phyloP scores from a whole-genome alignment of 1,284 basidiomycete species.

The Lignosus rhinocerotis region DNA sequence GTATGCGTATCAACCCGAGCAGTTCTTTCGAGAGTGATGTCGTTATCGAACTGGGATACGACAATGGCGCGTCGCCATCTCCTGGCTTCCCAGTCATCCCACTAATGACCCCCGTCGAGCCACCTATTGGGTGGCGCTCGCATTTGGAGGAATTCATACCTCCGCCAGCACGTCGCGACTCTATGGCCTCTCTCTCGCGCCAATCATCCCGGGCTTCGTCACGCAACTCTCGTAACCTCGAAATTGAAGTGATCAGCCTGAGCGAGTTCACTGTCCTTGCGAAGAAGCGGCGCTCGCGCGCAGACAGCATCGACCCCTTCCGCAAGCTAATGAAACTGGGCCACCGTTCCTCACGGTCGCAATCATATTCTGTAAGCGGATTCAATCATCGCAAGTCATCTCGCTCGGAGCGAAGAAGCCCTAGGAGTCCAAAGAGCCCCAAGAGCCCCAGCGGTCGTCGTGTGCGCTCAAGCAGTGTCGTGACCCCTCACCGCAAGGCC shows the following conservation, averaged over 20 bases:
- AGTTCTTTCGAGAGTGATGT: constrained; percentile 7
- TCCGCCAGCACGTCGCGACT: constrained; percentile 17
- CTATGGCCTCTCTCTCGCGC: constrained; percentile 20
- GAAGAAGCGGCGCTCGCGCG: constrained; percentile 23
- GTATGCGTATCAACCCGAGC: constrained; percentile 14
- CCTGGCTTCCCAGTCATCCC: constrained; percentile 15
- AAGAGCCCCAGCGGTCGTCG: background rate
- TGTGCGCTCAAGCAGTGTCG: background rate
- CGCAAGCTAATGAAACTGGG: constrained; percentile 8
- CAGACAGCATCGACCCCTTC: constrained; percentile 24
- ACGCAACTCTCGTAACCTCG: constrained; percentile 17
- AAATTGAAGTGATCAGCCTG: background rate
- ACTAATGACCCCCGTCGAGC: constrained; percentile 16
- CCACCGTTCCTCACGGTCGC: constrained; percentile 1
- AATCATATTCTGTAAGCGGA: background rate
- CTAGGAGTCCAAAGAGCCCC: background rate
- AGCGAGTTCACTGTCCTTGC: constrained; percentile 1
- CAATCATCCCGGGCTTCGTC: constrained; percentile 21
- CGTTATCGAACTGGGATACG: constrained; percentile 11
- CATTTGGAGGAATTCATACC: constrained; percentile 6
- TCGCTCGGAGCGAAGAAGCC: background rate
- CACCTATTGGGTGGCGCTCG: constrained; percentile 13
- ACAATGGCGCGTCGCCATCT: constrained; percentile 1
- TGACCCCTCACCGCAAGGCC: background rate
- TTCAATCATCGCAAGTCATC: constrained; percentile 13